A percentile compares a stretch with the other conserved stretches of the same genome.
phyloP scores from a whole-genome alignment of 805 yeast species.

The Saturnispora ahearnii region DNA sequence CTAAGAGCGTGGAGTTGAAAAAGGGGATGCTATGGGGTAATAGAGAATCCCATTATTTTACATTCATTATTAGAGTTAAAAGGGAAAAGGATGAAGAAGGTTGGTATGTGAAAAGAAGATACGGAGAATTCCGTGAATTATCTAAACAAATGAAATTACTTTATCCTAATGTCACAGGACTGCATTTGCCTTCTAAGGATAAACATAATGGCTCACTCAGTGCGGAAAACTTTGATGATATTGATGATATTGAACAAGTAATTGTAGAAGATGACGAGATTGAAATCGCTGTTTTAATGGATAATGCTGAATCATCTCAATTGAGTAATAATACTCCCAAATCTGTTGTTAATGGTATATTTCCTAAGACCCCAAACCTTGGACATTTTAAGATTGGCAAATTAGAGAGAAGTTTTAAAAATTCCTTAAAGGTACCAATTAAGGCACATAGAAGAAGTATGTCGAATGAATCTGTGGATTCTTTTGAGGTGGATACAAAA shows the following conservation, averaged over 20 bases:
- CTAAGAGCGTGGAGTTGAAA: constrained; percentile 24
- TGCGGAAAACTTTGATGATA: constrained; percentile 11
- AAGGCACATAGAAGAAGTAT: not conserved
- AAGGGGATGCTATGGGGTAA: constrained; percentile 20
- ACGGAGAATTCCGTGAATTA: constrained; percentile 56
- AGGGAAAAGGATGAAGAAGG: constrained; percentile 26
- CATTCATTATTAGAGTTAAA: constrained; percentile 42
- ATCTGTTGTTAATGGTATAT: not conserved
- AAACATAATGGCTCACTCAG: constrained; percentile 19
- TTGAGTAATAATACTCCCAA: not conserved
- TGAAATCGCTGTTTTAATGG: not conserved
- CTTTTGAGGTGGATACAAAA: not conserved
- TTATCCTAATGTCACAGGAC: constrained; percentile 62
- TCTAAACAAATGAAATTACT: constrained; percentile 40
- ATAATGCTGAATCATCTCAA: not conserved
- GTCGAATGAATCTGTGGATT: not conserved
- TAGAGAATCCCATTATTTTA: constrained; percentile 24
- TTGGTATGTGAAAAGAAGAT: constrained; percentile 51
- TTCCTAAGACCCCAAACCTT: constrained; percentile 4
- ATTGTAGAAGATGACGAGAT: not conserved
- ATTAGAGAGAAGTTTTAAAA: constrained; percentile 18
- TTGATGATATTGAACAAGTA: constrained; percentile 3
- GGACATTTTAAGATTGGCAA: constrained; percentile 12
- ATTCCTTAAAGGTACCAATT: constrained; percentile 12
- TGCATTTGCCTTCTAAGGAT: constrained; percentile 26